Evolutionary conservation across 1,284 basidiomycete species (phyloP).

Genomic region (Trametes pubescens): DNA sequence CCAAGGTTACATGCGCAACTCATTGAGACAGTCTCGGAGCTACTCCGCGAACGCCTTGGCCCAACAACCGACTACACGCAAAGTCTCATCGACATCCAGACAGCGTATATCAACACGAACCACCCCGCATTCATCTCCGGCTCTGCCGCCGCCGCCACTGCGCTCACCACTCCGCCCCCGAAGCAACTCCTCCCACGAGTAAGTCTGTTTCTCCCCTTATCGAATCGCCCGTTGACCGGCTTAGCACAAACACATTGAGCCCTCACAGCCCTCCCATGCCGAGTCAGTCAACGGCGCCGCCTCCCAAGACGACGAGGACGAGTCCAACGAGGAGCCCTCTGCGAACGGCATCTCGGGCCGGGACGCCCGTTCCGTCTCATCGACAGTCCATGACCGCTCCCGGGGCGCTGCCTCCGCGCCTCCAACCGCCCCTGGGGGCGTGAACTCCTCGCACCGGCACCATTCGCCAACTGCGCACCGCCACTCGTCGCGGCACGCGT

Average conservation of each 20-base stretch:
- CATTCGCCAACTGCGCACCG: constrained; percentile 37
- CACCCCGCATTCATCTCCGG: constrained; percentile 90
- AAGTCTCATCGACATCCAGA: constrained; percentile 96
- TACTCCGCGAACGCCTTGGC: constrained; percentile 93
- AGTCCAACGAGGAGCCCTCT: constrained; percentile 58
- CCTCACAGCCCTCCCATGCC: constrained; percentile 34
- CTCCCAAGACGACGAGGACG: constrained; percentile 65
- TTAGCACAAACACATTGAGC: constrained; percentile 31
- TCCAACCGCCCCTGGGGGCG: constrained; percentile 21
- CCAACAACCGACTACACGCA: constrained; percentile 97
- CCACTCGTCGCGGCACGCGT: constrained; percentile 44
- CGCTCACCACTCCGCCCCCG: constrained; percentile 48
- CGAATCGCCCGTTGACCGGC: constrained; percentile 20
- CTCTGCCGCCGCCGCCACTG: constrained; percentile 62
- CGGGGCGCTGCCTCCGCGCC: constrained; percentile 46
- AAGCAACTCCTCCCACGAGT: constrained; percentile 61
- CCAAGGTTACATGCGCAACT: constrained; percentile 93
- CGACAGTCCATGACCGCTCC: constrained; percentile 77
- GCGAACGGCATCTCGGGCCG: constrained; percentile 63
- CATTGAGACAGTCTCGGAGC: constrained; percentile 97
- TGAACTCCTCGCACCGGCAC: constrained; percentile 32
- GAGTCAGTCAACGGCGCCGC: constrained; percentile 54
- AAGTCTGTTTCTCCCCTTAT: constrained; percentile 36
- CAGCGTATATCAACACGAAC: constrained; percentile 99
- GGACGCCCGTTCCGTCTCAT: constrained; percentile 80